These are phyloP conservation scores for Zea luxurians DNA, from an alignment of 176 grass and related monocot species.

Conservation along the genomic window DNA sequence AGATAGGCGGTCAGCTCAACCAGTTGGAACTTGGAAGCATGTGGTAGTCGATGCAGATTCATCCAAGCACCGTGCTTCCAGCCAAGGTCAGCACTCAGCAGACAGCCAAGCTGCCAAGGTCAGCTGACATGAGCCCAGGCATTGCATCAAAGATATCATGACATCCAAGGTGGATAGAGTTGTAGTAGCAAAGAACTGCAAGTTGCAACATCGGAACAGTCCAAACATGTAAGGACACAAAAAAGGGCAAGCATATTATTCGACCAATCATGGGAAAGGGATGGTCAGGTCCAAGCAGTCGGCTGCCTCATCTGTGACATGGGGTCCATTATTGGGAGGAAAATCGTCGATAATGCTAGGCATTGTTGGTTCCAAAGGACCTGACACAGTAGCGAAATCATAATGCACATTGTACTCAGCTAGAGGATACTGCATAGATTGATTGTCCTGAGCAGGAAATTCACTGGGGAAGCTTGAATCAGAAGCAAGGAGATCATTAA, in stretches of 20 bases:
- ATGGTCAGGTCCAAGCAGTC: background rate
- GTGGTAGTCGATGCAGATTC: background rate
- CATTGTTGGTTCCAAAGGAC: background rate
- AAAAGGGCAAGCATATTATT: background rate
- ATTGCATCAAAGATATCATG: background rate
- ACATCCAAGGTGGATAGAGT: background rate
- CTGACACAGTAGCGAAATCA: background rate
- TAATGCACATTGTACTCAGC: background rate
- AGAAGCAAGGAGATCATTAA: slow-evolving; percentile 54
- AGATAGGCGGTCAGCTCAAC: slow-evolving; percentile 19
- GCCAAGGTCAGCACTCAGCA: background rate
- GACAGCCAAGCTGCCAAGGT: too few relatives aligned
- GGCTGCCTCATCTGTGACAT: background rate
- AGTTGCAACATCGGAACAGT: slow-evolving; percentile 2
- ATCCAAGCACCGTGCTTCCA: slow-evolving; percentile 1
- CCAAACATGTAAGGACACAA: background rate
- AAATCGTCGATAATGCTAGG: background rate
- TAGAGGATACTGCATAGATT: slow-evolving; percentile 14
- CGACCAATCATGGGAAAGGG: slow-evolving; percentile 24
- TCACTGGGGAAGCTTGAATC: slow-evolving; percentile 31
- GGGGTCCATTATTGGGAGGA: background rate
- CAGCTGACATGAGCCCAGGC: background rate
- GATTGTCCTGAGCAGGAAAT: slow-evolving; percentile 8
- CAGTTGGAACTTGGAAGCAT: background rate
- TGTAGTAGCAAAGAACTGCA: slow-evolving; percentile 14